Base-by-base conservation (phyloP, 139 green algal genomes). In the Eudorina sp. region DNA sequence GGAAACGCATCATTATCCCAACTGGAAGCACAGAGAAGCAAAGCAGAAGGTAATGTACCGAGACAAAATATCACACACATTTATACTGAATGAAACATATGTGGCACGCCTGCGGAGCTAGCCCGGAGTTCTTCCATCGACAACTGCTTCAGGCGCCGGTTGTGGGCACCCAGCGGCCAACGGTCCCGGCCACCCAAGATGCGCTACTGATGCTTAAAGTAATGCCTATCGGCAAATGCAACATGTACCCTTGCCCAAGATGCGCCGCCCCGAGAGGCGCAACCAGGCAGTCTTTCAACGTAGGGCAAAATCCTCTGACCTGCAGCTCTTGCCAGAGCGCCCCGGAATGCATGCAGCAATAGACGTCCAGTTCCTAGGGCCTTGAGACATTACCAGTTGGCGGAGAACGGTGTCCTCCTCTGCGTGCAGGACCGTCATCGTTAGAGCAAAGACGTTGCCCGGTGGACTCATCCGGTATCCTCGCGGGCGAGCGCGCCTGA, bases 361-460 rank as follows among this genome's bases (percentile, higher is more conserved):
- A 31, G 92, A 73, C 16, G 84, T 92, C 94, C 94, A 96, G 70
- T 94, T 97, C 18, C 92, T 92, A 19, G 94, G 79, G 3, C 96
- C 96, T 36, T 95, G 94, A 55, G 94, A 91, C 19, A 66, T 53
- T 13, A 98, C 95, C 1, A 95, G 76, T 16, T 83, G 55, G 4
- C 87, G 81, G 40, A 98, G 89, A 34, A 94, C 43, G 19, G 93
- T 88, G 62, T 98, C 95, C 85, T 98, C 95, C 95, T 97, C 80
- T 86, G 78, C 55, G 78, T 16, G 25, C 9, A 76, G 27, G 66
- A 75, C 21, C 68, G 70, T 74, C 55, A 51, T 58, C 78, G 55
- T 53, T 72, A 7, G 48, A 48, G 66, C n/a, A 79, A 79, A 18
- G 5, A 68, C 8, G 62, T 72, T 72, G 62, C 23, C 62, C 62